Evolutionary conservation across 441 rosid species (phyloP), one percentile per base, ranked within the genome.

Genomic region (Arabidopsis hybrid): DNA sequence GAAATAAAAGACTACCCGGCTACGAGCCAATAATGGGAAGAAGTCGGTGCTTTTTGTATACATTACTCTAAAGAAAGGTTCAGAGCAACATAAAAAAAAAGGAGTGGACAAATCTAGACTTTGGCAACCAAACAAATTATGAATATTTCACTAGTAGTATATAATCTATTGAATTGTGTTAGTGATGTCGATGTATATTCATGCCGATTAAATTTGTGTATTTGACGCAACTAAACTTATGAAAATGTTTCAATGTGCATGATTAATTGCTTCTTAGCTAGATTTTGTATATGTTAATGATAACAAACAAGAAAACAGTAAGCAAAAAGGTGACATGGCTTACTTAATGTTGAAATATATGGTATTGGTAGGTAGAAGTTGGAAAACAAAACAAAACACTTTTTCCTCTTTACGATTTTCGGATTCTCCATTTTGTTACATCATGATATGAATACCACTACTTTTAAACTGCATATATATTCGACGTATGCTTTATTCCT

Each of bases 41-140:
- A 64, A 57, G 76, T 64, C 70, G 71, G 70, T 73, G 58, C 71
- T 56, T 73, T 72, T 55, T 35, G 51, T 60, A 60, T 70, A 58
- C 14, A 7, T 62, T 45, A 40, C 17, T 62, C 52, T 17, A 21
- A 21, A 21, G 26, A 49, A 49, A 43, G 12, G 38, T 53, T 36
- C 57, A 45, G 53, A 72, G 64, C 26, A 57, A 21, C 26, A 21
- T 21, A 21, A 21, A 21, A 21, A 21, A 21, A 21, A 21, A 21
- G 26, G 26, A 21, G 26, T 21, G 26, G 26, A 35, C 32, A 9
- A n/a, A 16, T 40, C 36, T 62, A 40, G 62, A 71, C 61, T 32
- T 40, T 17, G 21, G 43, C 45, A 31, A 18, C 14, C 52, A 62
- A 52, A 16, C 9, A 72, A 12, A 9, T 12, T 53, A 12, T 29